Base-by-base conservation (phyloP, 208 protist species). In the Trypanosoma cruzi region DNA sequence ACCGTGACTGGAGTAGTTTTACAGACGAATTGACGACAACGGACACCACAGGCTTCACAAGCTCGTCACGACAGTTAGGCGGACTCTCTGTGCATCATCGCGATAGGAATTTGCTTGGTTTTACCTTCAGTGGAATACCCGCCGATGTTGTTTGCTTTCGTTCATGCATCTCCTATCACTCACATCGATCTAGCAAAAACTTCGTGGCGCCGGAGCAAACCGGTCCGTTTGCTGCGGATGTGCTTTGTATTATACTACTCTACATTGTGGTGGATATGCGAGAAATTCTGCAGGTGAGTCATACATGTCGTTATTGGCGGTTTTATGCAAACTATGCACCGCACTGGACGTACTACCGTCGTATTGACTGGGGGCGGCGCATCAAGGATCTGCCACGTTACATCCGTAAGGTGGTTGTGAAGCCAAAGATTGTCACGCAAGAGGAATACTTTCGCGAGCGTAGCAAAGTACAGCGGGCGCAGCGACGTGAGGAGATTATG, bases 331-430 rank as follows among this genome's bases (percentile, higher is more conserved):
- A 96, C 67, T 80, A 85, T 26, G 81, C 85, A 5, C 90, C 90
- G 4, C 88, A 96, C 71, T 96, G 90, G 88, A 90, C 90, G 5
- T 86, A 87, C 79, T 89, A 89, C 46, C 64, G 82, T 4, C 79
- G 82, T 10, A 78, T 78, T 55, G 71, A 83, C 52, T 93, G 87
- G 86, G 65, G 73, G 24, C 65, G 73, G 32, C 69, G 68, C 20
- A 80, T 80, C 61, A 64, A 74, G 24, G 72, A 89, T 53, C 70
- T 92, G 18, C 83, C 90, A 29, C 75, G 77, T 52, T 88, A 85
- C 60, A 81, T 92, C 65, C 80, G 82, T 37, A 77, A 68, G 31
- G 80, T 86, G 42, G 84, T 92, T 0, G 73, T 77, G 16, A 92
- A 91, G 66, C 81, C 82, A 3, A 95, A 91, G 62, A 81, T 93